These are phyloP conservation scores for Naganishia friedmannii DNA, from an alignment of 768 basidiomycete genomes.

Conservation along the genomic window DNA sequence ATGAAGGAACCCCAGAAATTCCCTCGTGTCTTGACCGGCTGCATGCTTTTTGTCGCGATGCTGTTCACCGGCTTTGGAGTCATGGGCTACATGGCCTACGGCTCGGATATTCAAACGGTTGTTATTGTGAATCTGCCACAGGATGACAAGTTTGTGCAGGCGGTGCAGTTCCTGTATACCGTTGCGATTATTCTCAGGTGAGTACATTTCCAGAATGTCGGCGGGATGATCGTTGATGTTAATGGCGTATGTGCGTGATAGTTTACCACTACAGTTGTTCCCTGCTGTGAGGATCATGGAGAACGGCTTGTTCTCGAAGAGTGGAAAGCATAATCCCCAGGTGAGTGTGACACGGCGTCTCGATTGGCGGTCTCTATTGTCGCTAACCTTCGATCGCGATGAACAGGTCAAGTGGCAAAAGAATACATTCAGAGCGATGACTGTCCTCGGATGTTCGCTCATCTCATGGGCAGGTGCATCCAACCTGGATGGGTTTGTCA, in stretches of 20 bases:
- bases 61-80: conserved; percentile 85
- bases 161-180: conserved; percentile 65
- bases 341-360: neutral
- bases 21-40: conserved; percentile 77
- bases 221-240: conserved; percentile 11
- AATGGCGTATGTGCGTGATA: conserved; percentile 45
- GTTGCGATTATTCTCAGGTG: conserved; percentile 66
- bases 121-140: conserved; percentile 89
- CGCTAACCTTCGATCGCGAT: no score
- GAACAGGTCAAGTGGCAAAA: conserved; percentile 84
- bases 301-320: conserved; percentile 79
- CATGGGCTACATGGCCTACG: conserved; percentile 83
- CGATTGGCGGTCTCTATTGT: no score
- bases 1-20: conserved; percentile 95
- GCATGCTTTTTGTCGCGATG: conserved; percentile 80
- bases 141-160: conserved; percentile 79
- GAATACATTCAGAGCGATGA: conserved; percentile 60
- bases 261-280: conserved; percentile 93
- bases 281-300: conserved; percentile 96
- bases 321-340: conserved; percentile 69
- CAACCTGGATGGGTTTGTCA: conserved; percentile 93
- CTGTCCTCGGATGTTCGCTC: conserved; percentile 67
- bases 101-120: conserved; percentile 81
- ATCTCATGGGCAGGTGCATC: conserved; percentile 74
- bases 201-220: conserved; percentile 55